These are phyloP conservation scores for Fusarium sp. DNA, from an alignment of 2,329 filamentous ascomycete species.

Conservation along the genomic window DNA sequence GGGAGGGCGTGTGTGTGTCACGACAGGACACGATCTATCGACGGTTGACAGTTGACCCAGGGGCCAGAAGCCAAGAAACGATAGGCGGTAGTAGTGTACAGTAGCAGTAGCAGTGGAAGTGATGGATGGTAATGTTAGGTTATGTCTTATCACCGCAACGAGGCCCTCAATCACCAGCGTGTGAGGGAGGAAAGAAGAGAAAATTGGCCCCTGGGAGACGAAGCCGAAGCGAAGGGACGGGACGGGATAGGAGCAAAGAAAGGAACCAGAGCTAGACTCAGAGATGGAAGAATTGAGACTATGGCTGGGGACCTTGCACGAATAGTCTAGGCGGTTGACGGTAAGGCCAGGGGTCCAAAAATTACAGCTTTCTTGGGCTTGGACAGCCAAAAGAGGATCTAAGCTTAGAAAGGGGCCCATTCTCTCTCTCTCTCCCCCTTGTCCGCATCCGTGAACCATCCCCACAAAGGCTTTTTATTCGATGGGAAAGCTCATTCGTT, in stretches of 20 bases:
- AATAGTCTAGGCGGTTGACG: constrained; percentile 31
- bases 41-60: constrained; percentile 23
- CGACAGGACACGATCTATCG: constrained; percentile 11
- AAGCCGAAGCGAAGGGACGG: constrained; percentile 35
- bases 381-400: not conserved
- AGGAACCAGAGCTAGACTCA: constrained; percentile 16
- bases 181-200: constrained; percentile 27
- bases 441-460: constrained; percentile 24
- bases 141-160: constrained; percentile 39
- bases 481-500: not conserved
- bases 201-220: constrained; percentile 26
- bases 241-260: constrained; percentile 27
- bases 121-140: not conserved
- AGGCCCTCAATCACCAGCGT: constrained; percentile 29
- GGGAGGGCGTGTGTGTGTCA: constrained; percentile 27
- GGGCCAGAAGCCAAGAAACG: constrained; percentile 20
- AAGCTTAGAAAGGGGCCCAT: constrained; percentile 15
- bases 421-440: constrained; percentile 20
- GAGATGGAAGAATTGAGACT: constrained; percentile 29
- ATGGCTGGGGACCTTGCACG: constrained; percentile 42
- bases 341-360: constrained; percentile 36
- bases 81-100: not conserved
- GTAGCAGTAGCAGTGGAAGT: too few relatives aligned
- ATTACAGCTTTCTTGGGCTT: constrained; percentile 10
- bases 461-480: constrained; percentile 22